Evolutionary conservation across 108 stramenopile species (phyloP), one percentile per base, ranked within the genome.

Genomic region (Pseudonitzschia pungens): DNA sequence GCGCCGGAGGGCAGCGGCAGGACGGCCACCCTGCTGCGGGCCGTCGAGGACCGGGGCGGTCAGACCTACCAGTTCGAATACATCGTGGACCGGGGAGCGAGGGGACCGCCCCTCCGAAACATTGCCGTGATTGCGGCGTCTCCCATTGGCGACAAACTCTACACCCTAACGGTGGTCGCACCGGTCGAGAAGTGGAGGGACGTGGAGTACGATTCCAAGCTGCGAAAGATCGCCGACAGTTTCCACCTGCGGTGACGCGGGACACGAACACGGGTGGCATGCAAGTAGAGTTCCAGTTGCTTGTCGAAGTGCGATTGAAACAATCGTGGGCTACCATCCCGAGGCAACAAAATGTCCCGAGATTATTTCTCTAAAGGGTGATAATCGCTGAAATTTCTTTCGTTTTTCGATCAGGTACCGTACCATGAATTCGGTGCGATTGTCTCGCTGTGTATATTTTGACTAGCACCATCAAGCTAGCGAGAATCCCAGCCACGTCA

Each of bases 141-240:
- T 22, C 56, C 68, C 18, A n/a, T 1, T 1, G 75, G 75, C 22
- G 75, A 76, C 28, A 56, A 70, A 44, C 66, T 89, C 2, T 73
- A 86, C 18, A 92, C 91, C 5, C 32, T 85, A 28, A 92, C 91
- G n/a, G 91, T 92, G 20, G 88, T 89, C 0, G 85, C 91, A 7
- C 83, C 87, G 7, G 65, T 57, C 10, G 33, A 65, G 32, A 70
- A 69, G 28, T 89, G 87, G 87, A 72, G 69, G 24, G 63, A 78
- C 60, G 69, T 42, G 15, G 64, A 31, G 0, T 60, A 70, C 0
- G 83, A 74, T 15, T 31, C 73, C 9, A 81, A 85, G 52, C 66
- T 89, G 45, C 77, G 81, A 50, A 77, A 79, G 62, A 81, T 91
- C 75, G 90, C 86, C 0, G 65, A 60, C 11, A 91, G 90, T 65